These are phyloP conservation scores for Fabrea salina DNA, from an alignment of 169 alveolate genomes.

Conservation along the genomic window DNA sequence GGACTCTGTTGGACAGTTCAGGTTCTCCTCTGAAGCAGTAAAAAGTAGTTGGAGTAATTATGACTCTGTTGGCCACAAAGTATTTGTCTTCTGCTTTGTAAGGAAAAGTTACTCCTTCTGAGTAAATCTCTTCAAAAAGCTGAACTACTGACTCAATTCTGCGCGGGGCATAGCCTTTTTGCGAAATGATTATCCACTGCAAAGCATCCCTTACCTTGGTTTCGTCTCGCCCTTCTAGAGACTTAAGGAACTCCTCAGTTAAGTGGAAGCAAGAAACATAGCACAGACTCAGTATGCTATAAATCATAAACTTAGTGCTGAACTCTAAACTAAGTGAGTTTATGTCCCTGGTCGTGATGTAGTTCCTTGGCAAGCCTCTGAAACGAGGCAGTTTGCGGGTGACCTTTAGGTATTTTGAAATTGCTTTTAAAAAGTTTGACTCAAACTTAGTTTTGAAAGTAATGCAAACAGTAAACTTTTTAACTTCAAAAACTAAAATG, in stretches of 20 bases:
- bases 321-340: not conserved
- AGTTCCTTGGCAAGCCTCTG: not conserved
- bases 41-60: conserved; percentile 15
- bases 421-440: not conserved
- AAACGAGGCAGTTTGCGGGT: not conserved
- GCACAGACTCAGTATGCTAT: conserved; percentile 1
- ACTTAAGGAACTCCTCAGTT: not conserved
- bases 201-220: not conserved
- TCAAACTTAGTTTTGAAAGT: not conserved
- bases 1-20: conserved; percentile 27
- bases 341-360: not conserved
- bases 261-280: not conserved
- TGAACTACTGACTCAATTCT: not conserved
- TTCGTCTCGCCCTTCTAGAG: not conserved
- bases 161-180: not conserved
- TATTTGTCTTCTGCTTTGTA: not conserved
- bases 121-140: not conserved
- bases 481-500: not conserved
- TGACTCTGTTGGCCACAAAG: not conserved
- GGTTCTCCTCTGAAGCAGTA: not conserved
- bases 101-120: not conserved
- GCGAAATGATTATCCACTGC: not conserved
- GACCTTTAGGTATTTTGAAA: not conserved
- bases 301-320: conserved; percentile 3
- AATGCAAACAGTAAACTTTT: not conserved